These are phyloP conservation scores for Aspergillus pseudoviridinutans DNA, from an alignment of 2,329 filamentous ascomycete genomes.

Conservation along the genomic window DNA sequence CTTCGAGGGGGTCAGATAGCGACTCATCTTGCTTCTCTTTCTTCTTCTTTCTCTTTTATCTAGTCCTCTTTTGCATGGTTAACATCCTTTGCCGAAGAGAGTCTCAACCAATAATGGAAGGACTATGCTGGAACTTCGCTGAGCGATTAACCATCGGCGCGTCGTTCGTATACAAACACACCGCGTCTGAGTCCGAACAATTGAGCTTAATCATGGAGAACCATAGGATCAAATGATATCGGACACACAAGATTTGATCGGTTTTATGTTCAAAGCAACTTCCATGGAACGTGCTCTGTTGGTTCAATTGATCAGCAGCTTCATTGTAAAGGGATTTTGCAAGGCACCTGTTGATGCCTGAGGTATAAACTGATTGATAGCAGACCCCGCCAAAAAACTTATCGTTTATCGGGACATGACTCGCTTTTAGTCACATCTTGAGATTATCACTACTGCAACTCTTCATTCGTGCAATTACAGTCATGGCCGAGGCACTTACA, in stretches of 20 bases:
- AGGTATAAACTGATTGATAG: background rate
- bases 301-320: background rate
- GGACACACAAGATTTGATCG: background rate
- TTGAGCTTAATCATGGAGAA: background rate
- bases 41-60: background rate
- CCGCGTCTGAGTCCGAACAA: background rate
- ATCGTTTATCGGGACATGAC: background rate
- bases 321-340: background rate
- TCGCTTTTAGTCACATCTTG: background rate
- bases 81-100: background rate
- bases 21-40: slow-evolving; percentile 56
- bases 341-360: background rate
- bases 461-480: background rate
- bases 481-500: slow-evolving; percentile 29
- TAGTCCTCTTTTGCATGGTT: background rate
- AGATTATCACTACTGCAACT: background rate
- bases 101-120: background rate
- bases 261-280: background rate
- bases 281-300: background rate
- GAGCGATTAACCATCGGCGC: background rate
- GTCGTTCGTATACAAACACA: background rate
- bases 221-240: background rate
- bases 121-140: background rate
- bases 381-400: slow-evolving; percentile 6
- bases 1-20: slow-evolving; percentile 84